A percentile compares a stretch with the other conserved stretches of the same genome.
Evolutionary conservation across 2,329 filamentous ascomycete species (phyloP).

Genomic region (Colletotrichum chlorophyti): DNA sequence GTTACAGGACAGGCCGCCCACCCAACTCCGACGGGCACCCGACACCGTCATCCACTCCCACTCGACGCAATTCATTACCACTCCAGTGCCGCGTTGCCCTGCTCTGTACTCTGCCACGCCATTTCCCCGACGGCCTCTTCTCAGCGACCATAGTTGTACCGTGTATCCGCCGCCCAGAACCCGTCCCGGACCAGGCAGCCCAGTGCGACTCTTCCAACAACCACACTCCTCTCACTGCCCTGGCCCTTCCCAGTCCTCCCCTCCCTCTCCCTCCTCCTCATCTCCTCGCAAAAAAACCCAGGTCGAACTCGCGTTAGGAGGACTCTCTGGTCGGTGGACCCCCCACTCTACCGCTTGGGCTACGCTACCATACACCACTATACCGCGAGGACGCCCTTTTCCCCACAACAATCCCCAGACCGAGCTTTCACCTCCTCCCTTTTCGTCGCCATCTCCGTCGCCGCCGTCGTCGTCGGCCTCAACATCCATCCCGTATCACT

Average conservation of each 20-base stretch:
- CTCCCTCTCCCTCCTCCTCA: background rate
- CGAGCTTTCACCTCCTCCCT: conserved; percentile 29
- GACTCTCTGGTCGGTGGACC: conserved; percentile 25
- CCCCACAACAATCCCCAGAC: conserved; percentile 30
- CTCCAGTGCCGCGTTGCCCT: too few relatives aligned
- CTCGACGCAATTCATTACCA: too few relatives aligned
- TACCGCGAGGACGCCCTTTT: conserved; percentile 29
- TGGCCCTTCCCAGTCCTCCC: background rate
- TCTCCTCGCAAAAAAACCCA: conserved; percentile 2
- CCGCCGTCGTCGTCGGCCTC: conserved; percentile 18
- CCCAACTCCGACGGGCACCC: too few relatives aligned
- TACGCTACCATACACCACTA: conserved; percentile 28
- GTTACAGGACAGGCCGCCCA: too few relatives aligned
- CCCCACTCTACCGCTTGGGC: conserved; percentile 29
- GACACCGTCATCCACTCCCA: too few relatives aligned
- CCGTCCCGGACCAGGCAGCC: conserved; percentile 15
- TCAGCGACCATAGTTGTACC: conserved; percentile 22
- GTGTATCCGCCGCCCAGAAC: conserved; percentile 21
- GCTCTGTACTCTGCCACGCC: too few relatives aligned
- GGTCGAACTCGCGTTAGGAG: conserved; percentile 27
- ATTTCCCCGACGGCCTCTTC: conserved; percentile 21
- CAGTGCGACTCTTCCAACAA: conserved; percentile 19
- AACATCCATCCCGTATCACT: conserved; percentile 7
- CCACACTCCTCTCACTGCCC: background rate
- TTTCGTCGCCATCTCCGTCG: conserved; percentile 24